phyloP scores from a whole-genome alignment of 1,139 yeast genomes.

The Hyphopichia fennica region DNA sequence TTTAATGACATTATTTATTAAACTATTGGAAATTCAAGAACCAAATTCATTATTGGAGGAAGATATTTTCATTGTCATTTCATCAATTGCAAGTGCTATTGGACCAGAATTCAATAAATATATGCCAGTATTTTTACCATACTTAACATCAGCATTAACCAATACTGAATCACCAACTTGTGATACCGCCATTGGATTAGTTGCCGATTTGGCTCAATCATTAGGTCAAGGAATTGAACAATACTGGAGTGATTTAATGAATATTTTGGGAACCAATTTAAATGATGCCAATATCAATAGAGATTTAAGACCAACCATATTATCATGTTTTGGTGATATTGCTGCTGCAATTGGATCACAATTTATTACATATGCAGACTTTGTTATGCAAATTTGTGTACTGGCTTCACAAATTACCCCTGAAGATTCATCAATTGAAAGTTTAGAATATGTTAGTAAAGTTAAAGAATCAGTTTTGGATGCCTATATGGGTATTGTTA shows the following conservation, averaged over 20 bases:
- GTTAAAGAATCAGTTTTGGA: conserved; percentile 88
- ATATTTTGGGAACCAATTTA: conserved; percentile 70
- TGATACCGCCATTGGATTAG: conserved; percentile 87
- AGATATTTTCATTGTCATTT: conserved; percentile 87
- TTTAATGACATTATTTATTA: conserved; percentile 81
- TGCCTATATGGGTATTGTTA: conserved; percentile 92
- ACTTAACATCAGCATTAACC: conserved; percentile 70
- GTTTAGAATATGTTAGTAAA: conserved; percentile 69
- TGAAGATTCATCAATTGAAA: conserved; percentile 65
- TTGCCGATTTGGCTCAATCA: conserved; percentile 96
- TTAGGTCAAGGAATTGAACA: conserved; percentile 71
- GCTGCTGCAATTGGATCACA: conserved; percentile 82
- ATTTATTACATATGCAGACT: conserved; percentile 73
- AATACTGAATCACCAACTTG: conserved; percentile 84
- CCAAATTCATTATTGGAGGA: conserved; percentile 86
- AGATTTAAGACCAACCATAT: conserved; percentile 81
- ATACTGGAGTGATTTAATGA: conserved; percentile 81
- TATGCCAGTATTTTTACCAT: conserved; percentile 82
- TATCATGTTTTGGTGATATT: conserved; percentile 96
- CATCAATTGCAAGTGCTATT: conserved; percentile 82
- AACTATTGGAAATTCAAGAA: conserved; percentile 58
- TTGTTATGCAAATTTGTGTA: conserved; percentile 70
- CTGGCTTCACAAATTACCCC: conserved; percentile 56
- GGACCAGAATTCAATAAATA: conserved; percentile 71
- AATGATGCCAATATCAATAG: conserved; percentile 66